Conservation (phyloP, 305 asterid genomes). For the Euphrasia arctica region DNA sequence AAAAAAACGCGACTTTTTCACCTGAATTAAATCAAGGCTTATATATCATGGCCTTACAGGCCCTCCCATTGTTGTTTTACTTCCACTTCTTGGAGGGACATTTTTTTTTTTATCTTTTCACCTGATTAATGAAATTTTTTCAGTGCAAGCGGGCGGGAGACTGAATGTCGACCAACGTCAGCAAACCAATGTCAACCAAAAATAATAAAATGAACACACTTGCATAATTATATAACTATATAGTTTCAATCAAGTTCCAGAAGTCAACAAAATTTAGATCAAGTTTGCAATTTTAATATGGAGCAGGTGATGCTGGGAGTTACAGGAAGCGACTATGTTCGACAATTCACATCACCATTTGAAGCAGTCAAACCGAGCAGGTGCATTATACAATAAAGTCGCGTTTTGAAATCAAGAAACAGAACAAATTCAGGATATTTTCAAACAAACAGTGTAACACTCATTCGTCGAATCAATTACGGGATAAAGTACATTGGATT, state of each 20-base stretch:
- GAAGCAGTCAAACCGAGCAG: constrained; percentile 16
- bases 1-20: too few relatives aligned
- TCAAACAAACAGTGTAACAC: too few relatives aligned
- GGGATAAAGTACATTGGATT: constrained; percentile 70
- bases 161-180: too few relatives aligned
- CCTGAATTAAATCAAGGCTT: too few relatives aligned
- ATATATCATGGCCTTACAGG: too few relatives aligned
- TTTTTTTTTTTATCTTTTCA: too few relatives aligned
- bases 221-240: constrained; percentile 10
- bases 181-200: background rate
- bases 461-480: constrained; percentile 21
- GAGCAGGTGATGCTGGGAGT: constrained; percentile 7
- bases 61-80: too few relatives aligned
- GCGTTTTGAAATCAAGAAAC: constrained; percentile 1
- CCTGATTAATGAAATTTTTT: too few relatives aligned
- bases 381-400: background rate
- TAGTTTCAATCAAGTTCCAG: background rate
- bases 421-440: too few relatives aligned
- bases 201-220: constrained; percentile 1
- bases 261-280: constrained; percentile 15
- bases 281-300: background rate
- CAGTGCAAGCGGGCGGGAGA: too few relatives aligned
- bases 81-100: too few relatives aligned
- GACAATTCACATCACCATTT: background rate
- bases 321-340: constrained; percentile 4